Evolutionary conservation across 2,329 filamentous ascomycete species (phyloP), one percentile per base, ranked within the genome.

Genomic region (Fusarium duplospermum): DNA sequence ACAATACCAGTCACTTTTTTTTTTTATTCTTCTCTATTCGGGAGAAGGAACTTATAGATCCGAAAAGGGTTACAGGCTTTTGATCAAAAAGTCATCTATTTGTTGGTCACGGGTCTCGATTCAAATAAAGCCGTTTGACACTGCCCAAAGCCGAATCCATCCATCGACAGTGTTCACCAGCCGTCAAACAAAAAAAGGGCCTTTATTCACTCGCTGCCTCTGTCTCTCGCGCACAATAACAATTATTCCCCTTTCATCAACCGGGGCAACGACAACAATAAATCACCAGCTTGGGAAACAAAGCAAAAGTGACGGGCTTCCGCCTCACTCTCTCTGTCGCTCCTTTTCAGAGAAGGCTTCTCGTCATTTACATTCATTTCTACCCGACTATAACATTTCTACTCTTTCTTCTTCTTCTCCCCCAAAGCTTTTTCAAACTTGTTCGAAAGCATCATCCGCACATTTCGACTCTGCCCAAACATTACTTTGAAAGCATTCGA

Each of bases 121-220:
- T 45, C 14, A 50, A 31, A 14, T 29, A 52, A 57, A 33, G 42
- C 56, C 14, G 47, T 36, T 68, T 58, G 42, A 63, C 57, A 68
- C 64, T 59, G 47, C 27, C 45, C 47, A 52, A 52, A 52, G 24
- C 47, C 47, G 24, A 11, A 31, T 52, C 47, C 47, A 52, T 52
- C 24, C 47, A 52, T 66, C 64, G 40, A 24, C 73, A 75, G 73
- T 74, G 73, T 68, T 74, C 66, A 75, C 72, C 76, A 78, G 72
- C 72, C 60, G 40, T 47, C 40, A 67, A 65, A 62, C 31, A 31
- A 33, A 22, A 27, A 58, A 9, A 16, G 10, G 3, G 20, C 33
- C 33, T 22, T 36, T 22, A 20, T 22, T 56, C 66, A 56, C 70
- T 72, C 69, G 65, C 66, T 75, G 70, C n/a, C n/a, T n/a, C n/a